Percentiles rank a stretch among this genome's conserved stretches.
These are phyloP conservation scores for Paecilomyces niveus DNA, from an alignment of 2,329 filamentous ascomycete genomes.

Conservation along the genomic window DNA sequence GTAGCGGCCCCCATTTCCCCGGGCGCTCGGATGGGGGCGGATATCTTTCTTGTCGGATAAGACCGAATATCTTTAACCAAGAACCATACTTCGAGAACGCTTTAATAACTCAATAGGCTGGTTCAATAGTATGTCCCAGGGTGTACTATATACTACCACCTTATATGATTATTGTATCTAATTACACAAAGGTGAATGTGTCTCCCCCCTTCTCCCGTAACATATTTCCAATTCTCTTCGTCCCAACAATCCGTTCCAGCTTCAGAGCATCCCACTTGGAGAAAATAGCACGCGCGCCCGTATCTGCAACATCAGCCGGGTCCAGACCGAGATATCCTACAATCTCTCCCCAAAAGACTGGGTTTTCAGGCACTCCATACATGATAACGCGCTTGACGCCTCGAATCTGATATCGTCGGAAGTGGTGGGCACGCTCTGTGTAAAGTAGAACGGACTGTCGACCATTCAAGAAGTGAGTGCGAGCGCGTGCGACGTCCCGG, in stretches of 20 bases:
- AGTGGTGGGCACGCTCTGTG: conserved; percentile 94
- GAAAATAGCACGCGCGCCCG: conserved; percentile 59
- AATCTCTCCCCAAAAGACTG: conserved; percentile 42
- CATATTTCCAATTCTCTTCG: conserved; percentile 74
- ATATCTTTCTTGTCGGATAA: neutral
- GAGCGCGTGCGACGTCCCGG: conserved; percentile 71
- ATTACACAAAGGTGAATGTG: conserved; percentile 88
- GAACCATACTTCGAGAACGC: neutral
- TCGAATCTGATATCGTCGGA: conserved; percentile 74
- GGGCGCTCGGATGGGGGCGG: neutral
- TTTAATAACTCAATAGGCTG: neutral
- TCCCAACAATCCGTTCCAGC: conserved; percentile 81
- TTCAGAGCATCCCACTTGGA: conserved; percentile 85
- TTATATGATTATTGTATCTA: conserved; percentile 2
- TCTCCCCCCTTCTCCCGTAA: conserved; percentile 71
- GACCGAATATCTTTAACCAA: neutral
- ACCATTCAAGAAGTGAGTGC: conserved; percentile 79
- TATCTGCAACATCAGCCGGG: conserved; percentile 44
- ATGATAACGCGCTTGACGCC: conserved; percentile 81
- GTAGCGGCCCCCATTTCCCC: neutral
- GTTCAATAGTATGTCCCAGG: neutral
- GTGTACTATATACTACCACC: neutral
- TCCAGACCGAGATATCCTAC: conserved; percentile 34
- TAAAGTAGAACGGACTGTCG: conserved; percentile 80
- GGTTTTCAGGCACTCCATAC: conserved; percentile 87